phyloP scores from a whole-genome alignment of 2,329 filamentous ascomycete genomes.

The Harringtonia lauricola region DNA sequence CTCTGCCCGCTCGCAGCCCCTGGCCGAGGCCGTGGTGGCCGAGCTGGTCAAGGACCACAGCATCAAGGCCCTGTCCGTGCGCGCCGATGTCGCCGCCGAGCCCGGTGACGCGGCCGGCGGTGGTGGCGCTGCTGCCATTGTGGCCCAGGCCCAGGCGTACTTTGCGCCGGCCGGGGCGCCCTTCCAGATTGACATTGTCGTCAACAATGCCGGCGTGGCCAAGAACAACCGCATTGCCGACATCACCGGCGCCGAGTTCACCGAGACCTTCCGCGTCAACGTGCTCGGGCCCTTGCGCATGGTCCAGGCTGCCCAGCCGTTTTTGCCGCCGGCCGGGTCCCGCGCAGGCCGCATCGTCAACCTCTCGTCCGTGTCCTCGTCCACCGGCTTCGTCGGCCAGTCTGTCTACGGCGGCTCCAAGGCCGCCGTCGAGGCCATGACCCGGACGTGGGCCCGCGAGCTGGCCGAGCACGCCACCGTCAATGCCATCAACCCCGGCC shows the following conservation, averaged over 20 bases:
- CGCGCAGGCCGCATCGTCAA: conserved; percentile 48
- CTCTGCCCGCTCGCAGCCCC: conserved; percentile 23
- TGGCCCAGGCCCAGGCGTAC: conserved; percentile 35
- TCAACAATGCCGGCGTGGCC: conserved; percentile 75
- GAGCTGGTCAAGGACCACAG: conserved; percentile 44
- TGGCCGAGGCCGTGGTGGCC: conserved; percentile 50
- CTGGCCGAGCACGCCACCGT: conserved; percentile 41
- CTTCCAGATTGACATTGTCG: conserved; percentile 68
- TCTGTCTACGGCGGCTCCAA: conserved; percentile 47
- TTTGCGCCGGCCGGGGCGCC: conserved; percentile 35
- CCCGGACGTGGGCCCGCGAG: conserved; percentile 47
- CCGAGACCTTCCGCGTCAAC: conserved; percentile 65
- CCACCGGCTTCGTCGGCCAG: conserved; percentile 41
- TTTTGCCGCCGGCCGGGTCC: conserved; percentile 57
- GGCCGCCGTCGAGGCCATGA: conserved; percentile 48
- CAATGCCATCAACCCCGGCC: conserved; percentile 47
- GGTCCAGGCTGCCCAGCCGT: conserved; percentile 59
- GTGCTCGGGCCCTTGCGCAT: conserved; percentile 72
- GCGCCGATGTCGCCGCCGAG: conserved; percentile 59
- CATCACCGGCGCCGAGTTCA: conserved; percentile 55
- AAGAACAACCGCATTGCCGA: conserved; percentile 55
- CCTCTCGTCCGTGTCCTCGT: conserved; percentile 43
- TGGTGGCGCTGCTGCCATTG: conserved; percentile 9
- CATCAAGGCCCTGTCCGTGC: conserved; percentile 50
- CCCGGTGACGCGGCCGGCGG: conserved; percentile 50